phyloP scores from a whole-genome alignment of 495 filamentous ascomycete species.

The Penicillium parvum region DNA sequence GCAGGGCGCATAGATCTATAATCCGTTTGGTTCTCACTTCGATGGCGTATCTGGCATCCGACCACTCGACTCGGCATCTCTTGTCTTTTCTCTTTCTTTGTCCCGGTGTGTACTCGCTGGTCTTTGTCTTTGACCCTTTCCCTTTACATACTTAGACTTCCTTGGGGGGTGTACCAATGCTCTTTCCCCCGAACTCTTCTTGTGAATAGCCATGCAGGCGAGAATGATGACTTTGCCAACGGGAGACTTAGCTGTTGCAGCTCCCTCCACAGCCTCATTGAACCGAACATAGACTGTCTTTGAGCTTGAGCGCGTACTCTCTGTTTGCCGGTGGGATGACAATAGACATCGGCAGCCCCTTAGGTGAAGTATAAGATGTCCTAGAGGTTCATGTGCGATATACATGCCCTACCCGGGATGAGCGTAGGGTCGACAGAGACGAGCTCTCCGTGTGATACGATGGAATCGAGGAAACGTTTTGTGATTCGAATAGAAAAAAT shows the following conservation, averaged over 20 bases:
- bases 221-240: constrained; percentile 2
- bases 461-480: too few species aligned
- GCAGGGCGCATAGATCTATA: constrained; percentile 35
- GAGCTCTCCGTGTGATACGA: too few species aligned
- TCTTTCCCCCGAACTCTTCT: constrained; percentile 1
- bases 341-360: too few species aligned
- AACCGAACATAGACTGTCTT: constrained; percentile 11
- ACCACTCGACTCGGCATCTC: constrained; percentile 18
- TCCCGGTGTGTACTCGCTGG: not conserved
- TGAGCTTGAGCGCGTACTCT: too few species aligned
- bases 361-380: too few species aligned
- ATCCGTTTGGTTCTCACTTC: constrained; percentile 7
- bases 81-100: constrained; percentile 1
- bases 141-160: constrained; percentile 22
- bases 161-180: not conserved
- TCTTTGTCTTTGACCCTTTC: not conserved
- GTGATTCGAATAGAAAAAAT: constrained; percentile 1
- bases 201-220: constrained; percentile 11
- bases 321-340: too few species aligned
- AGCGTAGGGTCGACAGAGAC: too few species aligned
- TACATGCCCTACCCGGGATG: too few species aligned
- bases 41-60: constrained; percentile 33
- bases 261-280: not conserved
- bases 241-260: not conserved
- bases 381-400: constrained; percentile 1